Evolutionary conservation across 495 filamentous ascomycete genomes (phyloP), one percentile per base, ranked within the genome.

Genomic region (Neurospora sp.): DNA sequence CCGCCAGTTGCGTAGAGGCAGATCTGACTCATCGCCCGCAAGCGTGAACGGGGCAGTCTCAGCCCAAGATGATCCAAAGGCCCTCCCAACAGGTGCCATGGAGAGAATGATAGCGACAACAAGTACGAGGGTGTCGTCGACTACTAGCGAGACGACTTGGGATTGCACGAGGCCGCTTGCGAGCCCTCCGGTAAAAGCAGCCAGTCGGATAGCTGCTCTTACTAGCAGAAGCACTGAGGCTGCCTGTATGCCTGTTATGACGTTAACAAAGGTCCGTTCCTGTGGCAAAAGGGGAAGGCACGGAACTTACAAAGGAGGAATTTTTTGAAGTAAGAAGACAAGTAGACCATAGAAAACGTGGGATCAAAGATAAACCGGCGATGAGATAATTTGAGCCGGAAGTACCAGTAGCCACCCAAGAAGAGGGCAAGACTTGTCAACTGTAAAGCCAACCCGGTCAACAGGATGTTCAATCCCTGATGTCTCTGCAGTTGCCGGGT

Each of bases 41-140:
- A 68, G 48, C 12, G 71, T 27, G 20, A 76, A 69, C 10, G 79
- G 77, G 16, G 80, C 79, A 2, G 80, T 82, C 7, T 74, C 70
- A 4, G 74, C 73, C 80, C 80, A 82, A 2, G 81, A 74, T 6
- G 12, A 39, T 0, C 79, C 78, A 38, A 83, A 83, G 0, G 75
- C 78, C 7, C 70, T 40, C 9, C 81, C 81, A 1, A 74, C 74
- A 2, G 79, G 77, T 9, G 68, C 69, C 37, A 69, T 42, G 3
- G 74, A 71, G 1, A 84, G 71, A 10, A 83, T 73, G 18, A 82
- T 45, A 35, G 65, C 68, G 4, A 79, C 77, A 8, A 84, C 48
- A 9, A 84, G 75, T 39, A 84, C 78, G 72, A 79, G 74, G 10
- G 78, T 72, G 37, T 81, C 84, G 73, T 86, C 82, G 38, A 85